Base-by-base conservation (phyloP, 768 basidiomycete genomes). In the Rhodosporidiobolus odoratus region DNA sequence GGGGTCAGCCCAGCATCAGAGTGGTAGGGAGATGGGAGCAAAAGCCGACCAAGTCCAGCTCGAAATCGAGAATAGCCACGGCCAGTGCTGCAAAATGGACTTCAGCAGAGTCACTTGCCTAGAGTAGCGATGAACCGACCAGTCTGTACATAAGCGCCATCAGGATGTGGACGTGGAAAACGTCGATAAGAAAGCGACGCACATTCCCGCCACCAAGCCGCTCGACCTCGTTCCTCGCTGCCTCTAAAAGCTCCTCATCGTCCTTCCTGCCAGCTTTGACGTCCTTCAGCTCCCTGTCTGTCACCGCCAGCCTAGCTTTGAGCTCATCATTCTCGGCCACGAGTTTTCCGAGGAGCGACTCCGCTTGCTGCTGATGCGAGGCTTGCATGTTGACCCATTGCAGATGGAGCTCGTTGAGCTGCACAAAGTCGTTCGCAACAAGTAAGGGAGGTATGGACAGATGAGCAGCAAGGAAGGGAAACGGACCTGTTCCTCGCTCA, bases 21-120 rank as follows among this genome's bases (percentile, higher is more conserved):
- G 8, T 35, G 15, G 17, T 32, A n/a, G 16, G 57, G 27, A 19
- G 54, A 38, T 23, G 5, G 15, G 25, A 8, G n/a, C 19, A 25
- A n/a, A n/a, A n/a, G n/a, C 45, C 25, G 17, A 66, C 57, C 16
- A 63, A 30, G 40, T 69, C 62, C 0, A 21, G 37, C 8, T 58
- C 61, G 30, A 69, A 53, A 34, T 69, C 68, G 13, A 69, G 54
- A 34, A 69, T 63, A 12, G 40, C 68, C 17, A 69, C 61, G 15
- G 48, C 54, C 32, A 69, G 53, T 12, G 52, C 66, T 68, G 59
- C 58, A 45, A 19, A 16, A 32, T 41, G 41, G 43, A 12, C 25
- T 25, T 15, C 8, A 21, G 19, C 27, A 37, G 23, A 0, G 27
- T 8, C 2, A 32, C 10, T 35, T 2, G 15, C 6, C 4, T 27